Percentiles rank a stretch among this genome's conserved stretches.
phyloP scores from a whole-genome alignment of 345 rosid species.

The Bruguiera gymnorhiza region DNA sequence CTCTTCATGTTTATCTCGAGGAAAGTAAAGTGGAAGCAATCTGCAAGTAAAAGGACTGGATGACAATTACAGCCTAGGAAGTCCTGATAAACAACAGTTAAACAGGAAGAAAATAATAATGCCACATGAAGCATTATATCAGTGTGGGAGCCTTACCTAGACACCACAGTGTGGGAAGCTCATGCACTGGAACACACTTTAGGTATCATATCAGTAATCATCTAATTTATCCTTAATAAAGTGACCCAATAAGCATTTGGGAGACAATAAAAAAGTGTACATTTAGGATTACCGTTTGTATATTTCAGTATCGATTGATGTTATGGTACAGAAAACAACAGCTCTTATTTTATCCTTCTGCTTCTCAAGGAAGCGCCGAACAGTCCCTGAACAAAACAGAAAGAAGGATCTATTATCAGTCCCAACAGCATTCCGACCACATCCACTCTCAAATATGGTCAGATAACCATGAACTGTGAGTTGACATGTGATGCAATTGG shows the following conservation, averaged over 20 bases:
- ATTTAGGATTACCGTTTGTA: conserved; percentile 62
- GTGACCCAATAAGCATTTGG: neutral
- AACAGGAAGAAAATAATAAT: neutral
- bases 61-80: conserved; percentile 1
- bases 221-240: no score
- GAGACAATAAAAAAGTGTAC: conserved; percentile 9
- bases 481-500: no score
- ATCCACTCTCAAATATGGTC: no score
- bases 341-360: conserved; percentile 81
- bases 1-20: conserved; percentile 94
- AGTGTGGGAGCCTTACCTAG: neutral
- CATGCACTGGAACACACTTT: no score
- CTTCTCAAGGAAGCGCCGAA: conserved; percentile 90
- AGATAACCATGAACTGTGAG: no score
- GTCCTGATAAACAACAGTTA: neutral
- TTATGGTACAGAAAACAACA: conserved; percentile 85
- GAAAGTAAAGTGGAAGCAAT: conserved; percentile 94
- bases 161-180: no score
- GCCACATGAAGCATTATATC: conserved; percentile 1
- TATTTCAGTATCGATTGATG: conserved; percentile 85
- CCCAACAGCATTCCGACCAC: neutral
- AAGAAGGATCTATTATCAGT: conserved; percentile 14
- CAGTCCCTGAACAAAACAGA: conserved; percentile 61
- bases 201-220: no score
- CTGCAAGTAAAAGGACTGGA: conserved; percentile 40